phyloP scores from a whole-genome alignment of 768 basidiomycete genomes.

The Hirschioporus abietinus region DNA sequence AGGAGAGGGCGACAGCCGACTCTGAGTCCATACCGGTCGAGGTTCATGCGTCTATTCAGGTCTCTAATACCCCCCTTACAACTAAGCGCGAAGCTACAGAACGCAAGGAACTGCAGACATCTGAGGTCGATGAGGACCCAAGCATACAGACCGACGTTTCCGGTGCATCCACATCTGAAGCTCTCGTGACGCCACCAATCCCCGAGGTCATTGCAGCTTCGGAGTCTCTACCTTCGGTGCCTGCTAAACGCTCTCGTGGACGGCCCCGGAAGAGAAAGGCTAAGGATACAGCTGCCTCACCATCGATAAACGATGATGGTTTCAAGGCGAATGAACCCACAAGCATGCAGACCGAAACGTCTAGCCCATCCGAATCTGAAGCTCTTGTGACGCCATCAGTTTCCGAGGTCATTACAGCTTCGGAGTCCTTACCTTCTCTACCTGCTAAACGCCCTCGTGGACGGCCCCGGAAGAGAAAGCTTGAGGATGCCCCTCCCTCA shows the following conservation, averaged over 20 bases:
- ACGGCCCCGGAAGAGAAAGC: neutral
- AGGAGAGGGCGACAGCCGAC: neutral
- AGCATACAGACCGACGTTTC: too few relatives aligned
- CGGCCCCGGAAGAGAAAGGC: neutral
- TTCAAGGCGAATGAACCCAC: too few relatives aligned
- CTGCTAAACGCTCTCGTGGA: neutral
- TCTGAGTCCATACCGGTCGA: neutral
- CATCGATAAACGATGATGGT: neutral
- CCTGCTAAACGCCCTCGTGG: neutral
- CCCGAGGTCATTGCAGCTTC: neutral
- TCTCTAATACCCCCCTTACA: too few relatives aligned
- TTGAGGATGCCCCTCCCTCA: neutral
- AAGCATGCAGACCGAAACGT: neutral
- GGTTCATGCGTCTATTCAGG: neutral
- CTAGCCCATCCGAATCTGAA: too few relatives aligned
- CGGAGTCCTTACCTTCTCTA: neutral
- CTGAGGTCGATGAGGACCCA: too few relatives aligned
- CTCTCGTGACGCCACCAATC: too few relatives aligned
- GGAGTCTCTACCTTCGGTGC: neutral
- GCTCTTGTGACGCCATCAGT: too few relatives aligned
- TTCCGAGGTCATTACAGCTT: neutral
- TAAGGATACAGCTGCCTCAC: neutral
- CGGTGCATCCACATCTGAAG: too few relatives aligned
- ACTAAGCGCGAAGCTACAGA: too few relatives aligned
- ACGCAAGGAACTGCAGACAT: too few relatives aligned